A percentile compares a stretch with the other conserved stretches of the same genome.
These are phyloP conservation scores for Perilla frutescens DNA, from an alignment of 257 asterid genomes.

Conservation along the genomic window DNA sequence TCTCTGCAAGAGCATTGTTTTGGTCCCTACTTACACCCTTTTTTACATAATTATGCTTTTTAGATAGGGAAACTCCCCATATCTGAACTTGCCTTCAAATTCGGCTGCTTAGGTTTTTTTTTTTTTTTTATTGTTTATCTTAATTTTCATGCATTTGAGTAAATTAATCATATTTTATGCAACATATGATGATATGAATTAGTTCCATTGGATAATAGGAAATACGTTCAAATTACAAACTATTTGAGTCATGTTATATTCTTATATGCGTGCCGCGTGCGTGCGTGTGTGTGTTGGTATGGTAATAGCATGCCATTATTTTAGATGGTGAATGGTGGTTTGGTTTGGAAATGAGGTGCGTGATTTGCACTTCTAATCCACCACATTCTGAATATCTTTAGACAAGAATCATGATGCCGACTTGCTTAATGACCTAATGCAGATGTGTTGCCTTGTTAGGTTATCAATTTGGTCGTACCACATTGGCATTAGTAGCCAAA, in stretches of 20 bases:
- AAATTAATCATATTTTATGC: not conserved
- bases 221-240: not conserved
- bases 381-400: not conserved
- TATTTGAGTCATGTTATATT: not conserved
- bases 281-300: not conserved
- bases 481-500: constrained; percentile 2
- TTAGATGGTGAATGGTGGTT: constrained; percentile 17
- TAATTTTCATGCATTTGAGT: not conserved
- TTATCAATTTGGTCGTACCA: not conserved
- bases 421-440: no score
- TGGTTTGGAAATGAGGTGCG: not conserved
- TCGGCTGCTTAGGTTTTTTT: constrained; percentile 16
- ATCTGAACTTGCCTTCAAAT: not conserved
- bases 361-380: constrained; percentile 5
- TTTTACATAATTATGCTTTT: not conserved
- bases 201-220: not conserved
- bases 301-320: not conserved
- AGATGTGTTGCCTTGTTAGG: no score
- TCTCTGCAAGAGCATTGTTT: constrained; percentile 98
- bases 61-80: not conserved
- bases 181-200: not conserved
- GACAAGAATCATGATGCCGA: not conserved
- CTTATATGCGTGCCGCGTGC: no score
- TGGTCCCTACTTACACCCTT: constrained; percentile 55
- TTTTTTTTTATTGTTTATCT: constrained; percentile 13